phyloP scores from a whole-genome alignment of 768 basidiomycete genomes.

The Aureoboletus auriporus region DNA sequence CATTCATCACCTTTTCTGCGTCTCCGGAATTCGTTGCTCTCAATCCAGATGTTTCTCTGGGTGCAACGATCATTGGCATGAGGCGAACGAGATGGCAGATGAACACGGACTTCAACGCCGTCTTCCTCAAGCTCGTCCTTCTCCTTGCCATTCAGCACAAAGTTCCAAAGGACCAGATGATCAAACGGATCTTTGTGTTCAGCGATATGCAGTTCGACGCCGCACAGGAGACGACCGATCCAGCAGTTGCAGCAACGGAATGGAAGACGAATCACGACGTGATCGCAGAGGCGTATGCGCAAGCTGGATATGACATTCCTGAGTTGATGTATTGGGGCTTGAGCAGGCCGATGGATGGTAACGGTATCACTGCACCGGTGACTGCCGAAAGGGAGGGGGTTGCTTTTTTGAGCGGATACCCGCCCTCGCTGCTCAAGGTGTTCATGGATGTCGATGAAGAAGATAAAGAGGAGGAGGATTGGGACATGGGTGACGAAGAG shows the following conservation, averaged over 20 bases:
- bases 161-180: slow-evolving; percentile 65
- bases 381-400: slow-evolving; percentile 54
- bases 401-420: slow-evolving; percentile 24
- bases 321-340: slow-evolving; percentile 76
- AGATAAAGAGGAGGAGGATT: slow-evolving; percentile 32
- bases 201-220: slow-evolving; percentile 79
- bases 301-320: slow-evolving; percentile 68
- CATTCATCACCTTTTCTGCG: slow-evolving; percentile 66
- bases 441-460: slow-evolving; percentile 21
- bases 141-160: slow-evolving; percentile 54
- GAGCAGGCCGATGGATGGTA: slow-evolving; percentile 16
- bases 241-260: background rate
- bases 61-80: no score
- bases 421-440: no score
- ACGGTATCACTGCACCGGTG: slow-evolving; percentile 42
- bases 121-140: slow-evolving; percentile 60
- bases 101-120: slow-evolving; percentile 61
- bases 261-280: slow-evolving; percentile 66
- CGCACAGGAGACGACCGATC: background rate
- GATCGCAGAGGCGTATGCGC: slow-evolving; percentile 49
- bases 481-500: slow-evolving; percentile 35
- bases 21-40: slow-evolving; percentile 44
- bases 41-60: slow-evolving; percentile 14
- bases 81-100: no score
- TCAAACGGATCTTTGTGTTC: slow-evolving; percentile 73